A percentile compares a stretch with the other conserved stretches of the same genome.
Evolutionary conservation across 805 yeast species (phyloP).

Genomic region (Candida sanyiensis): DNA sequence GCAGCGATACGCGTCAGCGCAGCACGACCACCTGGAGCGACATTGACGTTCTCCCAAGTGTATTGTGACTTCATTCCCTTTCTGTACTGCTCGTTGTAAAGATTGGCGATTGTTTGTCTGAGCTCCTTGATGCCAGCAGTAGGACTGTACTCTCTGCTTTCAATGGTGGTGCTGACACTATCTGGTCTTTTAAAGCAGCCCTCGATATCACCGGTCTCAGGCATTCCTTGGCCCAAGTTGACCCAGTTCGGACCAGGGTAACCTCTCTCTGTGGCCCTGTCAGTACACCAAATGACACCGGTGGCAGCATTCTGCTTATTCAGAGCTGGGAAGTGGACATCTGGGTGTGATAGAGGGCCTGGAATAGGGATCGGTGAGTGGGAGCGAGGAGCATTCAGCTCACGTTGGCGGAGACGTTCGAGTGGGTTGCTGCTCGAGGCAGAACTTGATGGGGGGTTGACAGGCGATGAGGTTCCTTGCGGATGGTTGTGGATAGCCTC

Average conservation of each 20-base stretch:
- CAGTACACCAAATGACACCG: conserved; percentile 62
- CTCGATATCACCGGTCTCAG: conserved; percentile 55
- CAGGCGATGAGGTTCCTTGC: not conserved
- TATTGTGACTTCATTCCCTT: conserved; percentile 44
- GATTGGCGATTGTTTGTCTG: conserved; percentile 52
- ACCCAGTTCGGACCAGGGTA: conserved; percentile 42
- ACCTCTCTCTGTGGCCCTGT: conserved; percentile 53
- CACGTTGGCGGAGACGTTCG: conserved; percentile 6
- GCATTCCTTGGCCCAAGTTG: conserved; percentile 60
- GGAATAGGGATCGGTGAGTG: conserved; percentile 48
- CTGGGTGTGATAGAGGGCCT: conserved; percentile 38
- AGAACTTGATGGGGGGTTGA: conserved; percentile 11
- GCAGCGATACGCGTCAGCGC: conserved; percentile 59
- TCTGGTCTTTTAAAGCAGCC: conserved; percentile 54
- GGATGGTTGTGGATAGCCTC: not conserved
- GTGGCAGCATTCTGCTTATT: conserved; percentile 55
- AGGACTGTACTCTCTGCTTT: conserved; percentile 52
- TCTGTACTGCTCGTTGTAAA: conserved; percentile 51
- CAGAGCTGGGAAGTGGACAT: conserved; percentile 50
- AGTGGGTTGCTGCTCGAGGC: conserved; percentile 4
- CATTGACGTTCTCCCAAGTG: conserved; percentile 54
- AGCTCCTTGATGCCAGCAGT: conserved; percentile 51
- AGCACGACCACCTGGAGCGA: conserved; percentile 62
- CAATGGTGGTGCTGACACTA: conserved; percentile 40
- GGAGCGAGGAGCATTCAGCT: conserved; percentile 9